phyloP scores from a whole-genome alignment of 1,139 yeast genomes.

The Kazachstania sp. region DNA sequence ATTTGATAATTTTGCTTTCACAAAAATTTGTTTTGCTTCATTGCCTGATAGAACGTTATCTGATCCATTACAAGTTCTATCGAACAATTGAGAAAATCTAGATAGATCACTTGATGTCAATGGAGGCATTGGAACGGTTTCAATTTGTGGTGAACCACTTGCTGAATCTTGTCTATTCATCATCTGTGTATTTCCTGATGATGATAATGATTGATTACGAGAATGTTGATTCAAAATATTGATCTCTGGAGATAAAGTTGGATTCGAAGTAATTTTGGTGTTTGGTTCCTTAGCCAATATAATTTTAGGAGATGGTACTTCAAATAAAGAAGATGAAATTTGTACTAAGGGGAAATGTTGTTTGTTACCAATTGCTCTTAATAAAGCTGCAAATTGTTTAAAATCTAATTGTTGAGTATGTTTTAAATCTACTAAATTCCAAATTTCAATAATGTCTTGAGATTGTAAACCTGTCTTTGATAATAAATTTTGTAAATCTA shows the following conservation, averaged over 20 bases:
- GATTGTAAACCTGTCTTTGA: slow-evolving; percentile 83
- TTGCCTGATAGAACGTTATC: slow-evolving; percentile 49
- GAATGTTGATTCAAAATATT: background rate
- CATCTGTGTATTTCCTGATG: background rate
- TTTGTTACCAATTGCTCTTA: slow-evolving; percentile 82
- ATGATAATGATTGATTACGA: background rate
- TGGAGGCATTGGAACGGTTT: slow-evolving; percentile 3
- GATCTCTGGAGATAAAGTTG: background rate
- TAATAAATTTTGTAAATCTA: slow-evolving; percentile 68
- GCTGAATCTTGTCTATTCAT: background rate
- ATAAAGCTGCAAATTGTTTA: slow-evolving; percentile 72
- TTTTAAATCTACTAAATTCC: slow-evolving; percentile 82
- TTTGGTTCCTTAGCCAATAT: background rate
- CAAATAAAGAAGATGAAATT: slow-evolving; percentile 19
- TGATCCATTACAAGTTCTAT: slow-evolving; percentile 46
- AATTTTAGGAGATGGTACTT: slow-evolving; percentile 16
- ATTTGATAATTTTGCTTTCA: slow-evolving; percentile 78
- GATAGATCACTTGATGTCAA: slow-evolving; percentile 9
- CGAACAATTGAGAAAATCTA: slow-evolving; percentile 60
- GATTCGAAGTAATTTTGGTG: background rate
- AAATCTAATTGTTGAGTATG: slow-evolving; percentile 78
- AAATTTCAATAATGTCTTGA: slow-evolving; percentile 70
- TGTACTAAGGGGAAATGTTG: slow-evolving; percentile 36
- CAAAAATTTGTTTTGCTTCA: slow-evolving; percentile 72
- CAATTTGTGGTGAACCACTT: background rate